Conservation (phyloP, 108 stramenopile species). For the Mediolabrus comicus region DNA sequence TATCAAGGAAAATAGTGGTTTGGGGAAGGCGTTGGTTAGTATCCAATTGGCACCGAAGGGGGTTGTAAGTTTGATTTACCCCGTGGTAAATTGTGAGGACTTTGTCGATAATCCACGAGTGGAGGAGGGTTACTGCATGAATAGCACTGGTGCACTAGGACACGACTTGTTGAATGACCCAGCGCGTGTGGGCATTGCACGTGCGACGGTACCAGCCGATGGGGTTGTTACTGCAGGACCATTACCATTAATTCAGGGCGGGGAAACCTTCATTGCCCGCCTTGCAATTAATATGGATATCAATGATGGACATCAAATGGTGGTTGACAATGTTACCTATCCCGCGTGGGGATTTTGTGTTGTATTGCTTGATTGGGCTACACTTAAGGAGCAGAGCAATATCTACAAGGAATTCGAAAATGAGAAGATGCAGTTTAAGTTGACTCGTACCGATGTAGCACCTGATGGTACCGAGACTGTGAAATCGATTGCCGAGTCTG, state of each 20-base stretch:
- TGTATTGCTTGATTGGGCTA: conserved; percentile 40
- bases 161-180: conserved; percentile 45
- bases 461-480: conserved; percentile 5
- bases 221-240: conserved; percentile 60
- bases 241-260: conserved; percentile 38
- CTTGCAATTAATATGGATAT: conserved; percentile 38
- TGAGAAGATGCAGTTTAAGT: conserved; percentile 43
- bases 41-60: conserved; percentile 37
- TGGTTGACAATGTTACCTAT: conserved; percentile 39
- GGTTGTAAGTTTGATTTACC: conserved; percentile 22
- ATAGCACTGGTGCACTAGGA: conserved; percentile 31
- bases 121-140: conserved; percentile 33
- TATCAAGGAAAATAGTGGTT: conserved; percentile 21
- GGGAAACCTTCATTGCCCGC: conserved; percentile 47
- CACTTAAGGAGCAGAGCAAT: conserved; percentile 31
- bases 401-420: conserved; percentile 42
- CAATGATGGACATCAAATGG: conserved; percentile 26
- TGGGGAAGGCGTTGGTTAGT: conserved; percentile 24
- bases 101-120: conserved; percentile 1
- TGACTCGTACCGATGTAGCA: conserved; percentile 51
- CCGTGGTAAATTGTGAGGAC: conserved; percentile 35
- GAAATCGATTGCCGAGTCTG: conserved; percentile 28
- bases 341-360: conserved; percentile 55
- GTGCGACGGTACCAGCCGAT: conserved; percentile 30
- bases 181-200: conserved; percentile 5